A percentile compares a stretch with the other conserved stretches of the same genome.
Evolutionary conservation across 192 early-diverging fungal genomes (phyloP).

Genomic region (Spinellus fusiger): DNA sequence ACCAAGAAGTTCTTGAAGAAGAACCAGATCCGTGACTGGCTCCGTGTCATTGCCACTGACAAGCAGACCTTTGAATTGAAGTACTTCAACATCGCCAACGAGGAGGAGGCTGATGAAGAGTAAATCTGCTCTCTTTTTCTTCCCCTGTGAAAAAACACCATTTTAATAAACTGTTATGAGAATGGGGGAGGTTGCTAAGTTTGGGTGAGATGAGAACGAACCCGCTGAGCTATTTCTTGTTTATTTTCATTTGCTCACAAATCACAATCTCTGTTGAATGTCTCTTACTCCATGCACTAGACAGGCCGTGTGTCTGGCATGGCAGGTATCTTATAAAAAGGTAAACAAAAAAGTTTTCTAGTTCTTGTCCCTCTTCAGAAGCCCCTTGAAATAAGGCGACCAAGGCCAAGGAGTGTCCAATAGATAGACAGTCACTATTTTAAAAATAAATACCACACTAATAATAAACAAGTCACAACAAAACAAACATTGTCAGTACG

Average conservation of each 20-base stretch:
- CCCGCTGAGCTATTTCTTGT: conserved; percentile 11
- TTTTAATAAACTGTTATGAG: conserved; percentile 4
- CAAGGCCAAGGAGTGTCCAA: too few species aligned
- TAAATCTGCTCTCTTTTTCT: conserved; percentile 22
- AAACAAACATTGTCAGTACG: too few species aligned
- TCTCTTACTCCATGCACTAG: too few species aligned
- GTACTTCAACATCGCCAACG: conserved; percentile 88
- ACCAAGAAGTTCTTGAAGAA: conserved; percentile 99
- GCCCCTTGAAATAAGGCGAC: too few species aligned
- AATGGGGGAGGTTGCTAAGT: not conserved
- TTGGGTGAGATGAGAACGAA: conserved; percentile 14
- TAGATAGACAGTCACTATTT: too few species aligned
- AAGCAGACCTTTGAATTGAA: conserved; percentile 92
- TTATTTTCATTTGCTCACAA: conserved; percentile 1
- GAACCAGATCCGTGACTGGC: conserved; percentile 96
- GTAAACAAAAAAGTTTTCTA: too few species aligned
- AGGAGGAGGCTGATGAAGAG: conserved; percentile 72
- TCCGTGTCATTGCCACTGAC: conserved; percentile 88
- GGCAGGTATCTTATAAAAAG: too few species aligned
- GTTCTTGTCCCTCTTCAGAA: too few species aligned
- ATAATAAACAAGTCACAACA: too few species aligned
- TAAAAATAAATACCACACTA: too few species aligned
- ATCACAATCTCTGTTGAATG: conserved; percentile 6
- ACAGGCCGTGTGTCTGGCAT: too few species aligned
- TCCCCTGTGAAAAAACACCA: not conserved